Percentiles rank a stretch among this genome's conserved stretches.
Conservation (phyloP, 2,329 filamentous ascomycete species). For the Chaetomium strumarium region DNA sequence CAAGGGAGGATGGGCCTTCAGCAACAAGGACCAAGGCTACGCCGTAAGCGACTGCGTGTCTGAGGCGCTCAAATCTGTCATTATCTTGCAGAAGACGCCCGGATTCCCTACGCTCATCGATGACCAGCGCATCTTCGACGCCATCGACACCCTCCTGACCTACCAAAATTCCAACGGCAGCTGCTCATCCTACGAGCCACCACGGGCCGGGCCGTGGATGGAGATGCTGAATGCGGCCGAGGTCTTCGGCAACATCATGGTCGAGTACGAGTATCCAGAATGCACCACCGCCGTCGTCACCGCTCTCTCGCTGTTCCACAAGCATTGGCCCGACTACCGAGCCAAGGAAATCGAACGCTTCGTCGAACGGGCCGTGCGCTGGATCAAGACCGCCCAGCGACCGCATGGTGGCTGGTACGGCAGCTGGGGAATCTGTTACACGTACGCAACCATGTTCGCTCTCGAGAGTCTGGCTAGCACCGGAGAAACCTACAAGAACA, state of each 20-base stretch:
- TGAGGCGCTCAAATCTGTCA: constrained; percentile 80
- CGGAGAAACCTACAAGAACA: constrained; percentile 76
- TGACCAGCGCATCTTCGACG: constrained; percentile 74
- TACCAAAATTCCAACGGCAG: constrained; percentile 87
- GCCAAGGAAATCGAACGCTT: constrained; percentile 66
- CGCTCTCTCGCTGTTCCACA: constrained; percentile 73
- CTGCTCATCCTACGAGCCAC: constrained; percentile 83
- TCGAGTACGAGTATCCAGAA: constrained; percentile 97
- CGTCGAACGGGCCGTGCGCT: constrained; percentile 67
- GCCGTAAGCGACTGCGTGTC: constrained; percentile 92
- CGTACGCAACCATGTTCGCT: constrained; percentile 94
- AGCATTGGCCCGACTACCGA: constrained; percentile 77
- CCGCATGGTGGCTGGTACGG: constrained; percentile 95
- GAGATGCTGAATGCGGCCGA: constrained; percentile 92
- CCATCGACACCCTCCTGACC: constrained; percentile 81
- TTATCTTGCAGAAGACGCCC: constrained; percentile 71
- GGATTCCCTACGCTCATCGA: constrained; percentile 70
- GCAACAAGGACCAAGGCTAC: constrained; percentile 87
- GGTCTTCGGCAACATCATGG: constrained; percentile 95
- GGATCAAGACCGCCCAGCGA: constrained; percentile 74
- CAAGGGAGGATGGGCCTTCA: constrained; percentile 95
- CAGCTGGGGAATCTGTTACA: constrained; percentile 97
- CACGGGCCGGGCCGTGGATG: constrained; percentile 68
- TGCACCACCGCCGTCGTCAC: constrained; percentile 95
- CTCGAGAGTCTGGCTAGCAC: constrained; percentile 77